Evolutionary conservation across 352 stramenopile genomes (phyloP).

Genomic region (Phytopythium litorale): DNA sequence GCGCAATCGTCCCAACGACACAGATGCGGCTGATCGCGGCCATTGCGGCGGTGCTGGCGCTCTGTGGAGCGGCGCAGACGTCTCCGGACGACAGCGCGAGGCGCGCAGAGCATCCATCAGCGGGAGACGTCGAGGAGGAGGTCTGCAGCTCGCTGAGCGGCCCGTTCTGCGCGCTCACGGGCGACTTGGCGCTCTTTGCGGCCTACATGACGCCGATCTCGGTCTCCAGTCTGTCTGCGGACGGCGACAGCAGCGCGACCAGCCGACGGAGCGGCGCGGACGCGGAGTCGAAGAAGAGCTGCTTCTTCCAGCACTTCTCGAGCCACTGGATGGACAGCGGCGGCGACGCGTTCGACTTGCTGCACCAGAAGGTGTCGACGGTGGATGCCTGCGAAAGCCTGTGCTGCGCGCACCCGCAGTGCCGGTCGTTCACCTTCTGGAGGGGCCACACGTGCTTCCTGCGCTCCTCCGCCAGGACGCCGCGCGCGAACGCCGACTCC

Average conservation of each 20-base stretch:
- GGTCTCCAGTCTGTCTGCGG: slow-evolving; percentile 12
- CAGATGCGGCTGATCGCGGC: not conserved
- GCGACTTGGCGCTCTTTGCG: slow-evolving; percentile 28
- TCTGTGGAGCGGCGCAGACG: not conserved
- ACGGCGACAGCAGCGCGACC: not conserved
- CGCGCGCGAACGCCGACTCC: slow-evolving; percentile 42
- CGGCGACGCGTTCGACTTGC: slow-evolving; percentile 55
- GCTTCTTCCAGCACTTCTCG: slow-evolving; percentile 66
- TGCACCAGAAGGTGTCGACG: slow-evolving; percentile 43
- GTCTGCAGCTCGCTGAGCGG: slow-evolving; percentile 64
- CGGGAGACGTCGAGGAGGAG: not conserved
- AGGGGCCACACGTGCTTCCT: slow-evolving; percentile 66
- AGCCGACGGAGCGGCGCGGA: not conserved
- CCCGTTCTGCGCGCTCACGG: slow-evolving; percentile 50
- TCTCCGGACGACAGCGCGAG: not conserved
- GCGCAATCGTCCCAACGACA: not conserved
- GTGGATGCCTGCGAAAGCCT: slow-evolving; percentile 65
- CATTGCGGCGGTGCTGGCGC: not conserved
- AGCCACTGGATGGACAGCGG: slow-evolving; percentile 69
- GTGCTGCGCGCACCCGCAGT: slow-evolving; percentile 56
- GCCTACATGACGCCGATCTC: slow-evolving; percentile 65
- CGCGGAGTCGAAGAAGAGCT: slow-evolving; percentile 23
- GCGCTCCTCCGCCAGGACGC: slow-evolving; percentile 32
- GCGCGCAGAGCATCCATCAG: not conserved
- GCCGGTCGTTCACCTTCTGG: slow-evolving; percentile 71